Evolutionary conservation across 2,329 filamentous ascomycete genomes (phyloP).

Genomic region (Fusarium tuaranense): DNA sequence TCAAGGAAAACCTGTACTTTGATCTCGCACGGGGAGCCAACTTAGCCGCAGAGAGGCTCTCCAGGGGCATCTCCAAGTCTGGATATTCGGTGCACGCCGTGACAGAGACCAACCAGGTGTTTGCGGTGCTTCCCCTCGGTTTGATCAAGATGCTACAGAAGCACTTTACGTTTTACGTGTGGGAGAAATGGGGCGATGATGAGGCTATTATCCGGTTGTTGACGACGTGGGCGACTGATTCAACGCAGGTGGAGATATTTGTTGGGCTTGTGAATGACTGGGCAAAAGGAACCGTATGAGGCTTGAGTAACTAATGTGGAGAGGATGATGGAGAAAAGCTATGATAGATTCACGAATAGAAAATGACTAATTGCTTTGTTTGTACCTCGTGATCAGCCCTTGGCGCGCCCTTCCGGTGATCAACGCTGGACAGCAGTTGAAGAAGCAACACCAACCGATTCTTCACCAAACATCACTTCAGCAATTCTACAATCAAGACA

Average conservation of each 20-base stretch:
- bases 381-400: background rate
- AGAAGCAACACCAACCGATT: background rate
- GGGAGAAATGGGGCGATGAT: conserved; percentile 56
- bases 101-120: conserved; percentile 65
- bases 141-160: conserved; percentile 56
- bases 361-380: background rate
- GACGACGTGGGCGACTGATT: conserved; percentile 64
- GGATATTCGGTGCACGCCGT: conserved; percentile 57
- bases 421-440: background rate
- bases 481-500: background rate
- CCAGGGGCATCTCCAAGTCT: conserved; percentile 54
- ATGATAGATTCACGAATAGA: background rate
- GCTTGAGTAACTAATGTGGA: background rate
- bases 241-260: conserved; percentile 54
- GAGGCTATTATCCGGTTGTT: conserved; percentile 57
- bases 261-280: conserved; percentile 35
- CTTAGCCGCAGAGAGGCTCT: conserved; percentile 56
- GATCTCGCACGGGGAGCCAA: conserved; percentile 60
- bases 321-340: background rate
- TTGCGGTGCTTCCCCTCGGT: conserved; percentile 55
- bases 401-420: background rate
- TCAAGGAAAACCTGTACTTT: conserved; percentile 59
- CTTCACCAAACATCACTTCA: background rate
- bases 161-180: conserved; percentile 54
- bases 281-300: background rate